These are phyloP conservation scores for Boletus austroedulis DNA, from an alignment of 1,284 basidiomycete genomes.

Conservation along the genomic window DNA sequence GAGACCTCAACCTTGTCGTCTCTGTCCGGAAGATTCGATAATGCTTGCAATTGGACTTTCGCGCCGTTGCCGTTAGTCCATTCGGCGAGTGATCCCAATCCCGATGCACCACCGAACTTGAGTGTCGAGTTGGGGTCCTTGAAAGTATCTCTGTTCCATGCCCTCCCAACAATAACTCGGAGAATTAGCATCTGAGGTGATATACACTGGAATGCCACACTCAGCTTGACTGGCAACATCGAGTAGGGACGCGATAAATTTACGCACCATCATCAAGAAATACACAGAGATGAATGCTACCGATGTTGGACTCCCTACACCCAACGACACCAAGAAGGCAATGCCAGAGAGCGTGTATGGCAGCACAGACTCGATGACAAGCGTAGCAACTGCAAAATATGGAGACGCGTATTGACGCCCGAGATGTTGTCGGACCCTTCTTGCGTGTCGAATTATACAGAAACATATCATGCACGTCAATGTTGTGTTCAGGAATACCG, in stretches of 20 bases:
- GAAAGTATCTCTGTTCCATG: too few species aligned
- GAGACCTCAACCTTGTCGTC: too few species aligned
- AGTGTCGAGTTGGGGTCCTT: too few species aligned
- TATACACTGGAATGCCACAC: neutral
- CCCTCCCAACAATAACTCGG: too few species aligned
- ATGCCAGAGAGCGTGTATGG: conserved; percentile 30
- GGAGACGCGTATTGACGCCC: conserved; percentile 16
- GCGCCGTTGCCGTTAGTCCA: too few species aligned
- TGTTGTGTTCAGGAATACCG: conserved; percentile 21
- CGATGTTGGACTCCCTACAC: conserved; percentile 12
- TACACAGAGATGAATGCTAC: conserved; percentile 18
- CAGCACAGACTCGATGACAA: conserved; percentile 33
- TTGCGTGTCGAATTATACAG: conserved; percentile 18
- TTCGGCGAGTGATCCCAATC: too few species aligned
- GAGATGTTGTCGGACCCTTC: conserved; percentile 5
- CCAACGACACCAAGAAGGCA: conserved; percentile 25
- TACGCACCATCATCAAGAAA: conserved; percentile 23
- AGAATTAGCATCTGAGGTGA: too few species aligned
- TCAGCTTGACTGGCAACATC: neutral
- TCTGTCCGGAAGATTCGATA: too few species aligned
- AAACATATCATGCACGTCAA: conserved; percentile 31
- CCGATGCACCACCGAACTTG: too few species aligned
- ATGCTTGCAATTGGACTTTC: too few species aligned
- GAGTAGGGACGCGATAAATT: neutral
- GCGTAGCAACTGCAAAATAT: conserved; percentile 15